phyloP scores from a whole-genome alignment of 2,329 filamentous ascomycete genomes.

The Septoria linicola region DNA sequence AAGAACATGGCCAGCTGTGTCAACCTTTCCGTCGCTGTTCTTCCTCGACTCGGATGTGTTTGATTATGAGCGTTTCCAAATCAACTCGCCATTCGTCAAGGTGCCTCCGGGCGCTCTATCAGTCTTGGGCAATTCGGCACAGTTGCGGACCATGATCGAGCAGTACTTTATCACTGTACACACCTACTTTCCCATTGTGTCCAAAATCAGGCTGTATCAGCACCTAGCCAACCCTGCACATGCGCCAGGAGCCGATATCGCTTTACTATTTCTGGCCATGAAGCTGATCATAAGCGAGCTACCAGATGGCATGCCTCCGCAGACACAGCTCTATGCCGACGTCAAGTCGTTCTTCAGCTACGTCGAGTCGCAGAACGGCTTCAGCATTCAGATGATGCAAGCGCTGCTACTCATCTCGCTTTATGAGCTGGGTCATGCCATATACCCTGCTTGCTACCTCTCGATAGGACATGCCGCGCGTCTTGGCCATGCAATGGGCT shows the following conservation, averaged over 20 bases:
- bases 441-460: constrained; percentile 54
- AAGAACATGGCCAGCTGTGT: too few relatives aligned
- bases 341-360: constrained; percentile 46
- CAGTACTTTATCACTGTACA: constrained; percentile 50
- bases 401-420: constrained; percentile 48
- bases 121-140: constrained; percentile 41
- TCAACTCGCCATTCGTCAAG: constrained; percentile 42
- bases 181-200: constrained; percentile 51
- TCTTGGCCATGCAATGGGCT: constrained; percentile 49
- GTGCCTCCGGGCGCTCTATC: constrained; percentile 41
- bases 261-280: constrained; percentile 52
- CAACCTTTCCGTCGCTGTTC: constrained; percentile 44
- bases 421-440: constrained; percentile 51
- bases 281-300: constrained; percentile 44
- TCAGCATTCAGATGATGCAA: constrained; percentile 49
- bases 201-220: constrained; percentile 47
- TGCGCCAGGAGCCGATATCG: constrained; percentile 49
- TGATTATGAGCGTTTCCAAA: constrained; percentile 39
- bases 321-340: constrained; percentile 45
- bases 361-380: constrained; percentile 46
- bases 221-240: constrained; percentile 43
- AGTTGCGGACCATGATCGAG: constrained; percentile 42
- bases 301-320: constrained; percentile 37
- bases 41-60: constrained; percentile 49
- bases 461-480: constrained; percentile 48